Conservation (phyloP, 2,329 filamentous ascomycete genomes). For the Ceratocystis papillata region DNA sequence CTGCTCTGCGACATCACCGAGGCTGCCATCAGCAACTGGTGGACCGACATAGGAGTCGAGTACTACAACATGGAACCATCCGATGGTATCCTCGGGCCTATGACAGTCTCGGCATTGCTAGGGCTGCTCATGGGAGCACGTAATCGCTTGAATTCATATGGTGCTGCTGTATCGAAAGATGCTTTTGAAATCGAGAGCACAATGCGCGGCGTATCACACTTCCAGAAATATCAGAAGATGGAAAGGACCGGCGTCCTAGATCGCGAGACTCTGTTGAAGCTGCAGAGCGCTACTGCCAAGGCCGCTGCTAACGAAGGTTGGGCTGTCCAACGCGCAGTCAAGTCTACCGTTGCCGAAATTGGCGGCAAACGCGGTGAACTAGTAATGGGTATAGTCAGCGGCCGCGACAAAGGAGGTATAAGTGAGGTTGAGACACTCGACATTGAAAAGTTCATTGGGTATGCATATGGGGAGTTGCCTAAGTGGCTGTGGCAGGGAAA, state of each 20-base stretch:
- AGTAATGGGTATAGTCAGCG: constrained; percentile 86
- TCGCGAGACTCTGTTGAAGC: constrained; percentile 65
- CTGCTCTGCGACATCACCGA: constrained; percentile 90
- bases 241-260: constrained; percentile 69
- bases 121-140: constrained; percentile 82
- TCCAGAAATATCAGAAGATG: constrained; percentile 81
- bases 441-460: constrained; percentile 67
- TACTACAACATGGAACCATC: constrained; percentile 87
- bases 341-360: constrained; percentile 87
- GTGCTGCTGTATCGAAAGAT: constrained; percentile 78
- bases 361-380: constrained; percentile 90
- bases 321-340: constrained; percentile 87
- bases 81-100: constrained; percentile 85
- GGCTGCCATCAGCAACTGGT: constrained; percentile 84
- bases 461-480: constrained; percentile 68
- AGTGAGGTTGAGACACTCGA: constrained; percentile 88
- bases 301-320: constrained; percentile 81
- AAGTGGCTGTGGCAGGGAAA: constrained; percentile 97
- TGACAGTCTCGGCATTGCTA: constrained; percentile 76
- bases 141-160: constrained; percentile 75
- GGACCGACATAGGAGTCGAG: constrained; percentile 84
- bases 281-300: constrained; percentile 79
- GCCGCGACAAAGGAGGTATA: constrained; percentile 77
- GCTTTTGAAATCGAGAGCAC: constrained; percentile 76
- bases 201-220: constrained; percentile 73